These are phyloP conservation scores for Backusella westeae DNA, from an alignment of 192 early-diverging fungal species.

Conservation along the genomic window DNA sequence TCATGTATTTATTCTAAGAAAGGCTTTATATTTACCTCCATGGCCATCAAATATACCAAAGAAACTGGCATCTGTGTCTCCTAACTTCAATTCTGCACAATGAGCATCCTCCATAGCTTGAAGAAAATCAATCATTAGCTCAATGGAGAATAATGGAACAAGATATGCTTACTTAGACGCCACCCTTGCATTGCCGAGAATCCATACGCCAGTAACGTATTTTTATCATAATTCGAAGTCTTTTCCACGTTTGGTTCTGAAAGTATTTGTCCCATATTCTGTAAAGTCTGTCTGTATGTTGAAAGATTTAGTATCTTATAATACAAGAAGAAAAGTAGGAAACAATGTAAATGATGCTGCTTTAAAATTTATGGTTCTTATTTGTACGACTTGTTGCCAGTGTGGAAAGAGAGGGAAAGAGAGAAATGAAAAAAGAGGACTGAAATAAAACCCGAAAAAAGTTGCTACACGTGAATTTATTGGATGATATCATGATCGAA, in stretches of 20 bases:
- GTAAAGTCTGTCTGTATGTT: not conserved
- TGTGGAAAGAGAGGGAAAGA: not conserved
- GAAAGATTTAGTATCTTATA: too few relatives aligned
- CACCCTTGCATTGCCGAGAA: constrained; percentile 97
- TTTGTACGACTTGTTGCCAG: not conserved
- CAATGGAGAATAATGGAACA: not conserved
- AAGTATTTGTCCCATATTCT: constrained; percentile 91
- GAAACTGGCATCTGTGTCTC: constrained; percentile 69
- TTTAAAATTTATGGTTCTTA: not conserved
- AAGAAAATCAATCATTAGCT: not conserved
- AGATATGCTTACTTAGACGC: constrained; percentile 69
- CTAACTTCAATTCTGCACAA: constrained; percentile 76
- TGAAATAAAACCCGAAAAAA: not conserved
- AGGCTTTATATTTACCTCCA: constrained; percentile 59
- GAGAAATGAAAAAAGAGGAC: not conserved
- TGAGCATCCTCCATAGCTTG: constrained; percentile 98
- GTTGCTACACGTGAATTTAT: not conserved
- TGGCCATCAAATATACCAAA: constrained; percentile 99
- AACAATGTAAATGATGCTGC: not conserved
- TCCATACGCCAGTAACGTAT: constrained; percentile 79
- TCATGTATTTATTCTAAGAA: not conserved
- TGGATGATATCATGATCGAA: not conserved
- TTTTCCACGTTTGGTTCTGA: constrained; percentile 92
- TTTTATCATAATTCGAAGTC: constrained; percentile 69
- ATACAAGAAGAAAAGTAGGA: not conserved